Conservation (phyloP, 139 green algal genomes). For the Chlorella sp. region DNA sequence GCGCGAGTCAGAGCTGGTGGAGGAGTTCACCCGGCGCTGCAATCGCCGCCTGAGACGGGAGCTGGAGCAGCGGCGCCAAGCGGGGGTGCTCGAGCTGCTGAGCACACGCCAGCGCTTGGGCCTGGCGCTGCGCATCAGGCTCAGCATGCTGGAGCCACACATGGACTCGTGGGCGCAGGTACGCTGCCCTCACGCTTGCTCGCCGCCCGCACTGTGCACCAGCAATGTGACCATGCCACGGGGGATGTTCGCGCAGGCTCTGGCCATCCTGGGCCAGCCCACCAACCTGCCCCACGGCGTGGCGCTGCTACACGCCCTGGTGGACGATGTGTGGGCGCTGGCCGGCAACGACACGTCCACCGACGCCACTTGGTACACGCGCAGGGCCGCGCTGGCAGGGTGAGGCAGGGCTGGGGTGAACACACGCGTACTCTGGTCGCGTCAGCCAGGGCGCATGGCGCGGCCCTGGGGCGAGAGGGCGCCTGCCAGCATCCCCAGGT, state of each 20-base stretch:
- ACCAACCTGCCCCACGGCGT: conserved; percentile 27
- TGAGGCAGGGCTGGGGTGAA: too few species aligned
- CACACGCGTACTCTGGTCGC: too few species aligned
- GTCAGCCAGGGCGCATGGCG: too few species aligned
- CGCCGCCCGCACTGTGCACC: background rate
- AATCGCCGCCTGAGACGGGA: conserved; percentile 33
- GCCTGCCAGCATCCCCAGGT: too few species aligned
- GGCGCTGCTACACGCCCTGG: conserved; percentile 35
- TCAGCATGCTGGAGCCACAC: conserved; percentile 45
- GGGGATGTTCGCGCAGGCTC: conserved; percentile 26
- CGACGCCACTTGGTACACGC: conserved; percentile 65
- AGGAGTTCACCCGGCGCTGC: conserved; percentile 45
- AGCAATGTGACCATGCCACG: background rate
- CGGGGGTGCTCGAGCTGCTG: conserved; percentile 16
- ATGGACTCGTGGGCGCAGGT: conserved; percentile 40
- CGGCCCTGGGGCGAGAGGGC: too few species aligned
- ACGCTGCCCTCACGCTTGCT: background rate
- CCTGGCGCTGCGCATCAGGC: conserved; percentile 37
- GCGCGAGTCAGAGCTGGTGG: conserved; percentile 37
- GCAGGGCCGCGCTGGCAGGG: conserved; percentile 45
- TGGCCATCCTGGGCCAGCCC: conserved; percentile 46
- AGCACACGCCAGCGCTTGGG: conserved; percentile 26
- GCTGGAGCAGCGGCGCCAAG: too few species aligned
- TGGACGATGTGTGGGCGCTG: conserved; percentile 27
- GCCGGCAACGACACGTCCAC: conserved; percentile 54